phyloP scores from a whole-genome alignment of 2,329 filamentous ascomycete species.

The Cladosporium sphaerospermum region DNA sequence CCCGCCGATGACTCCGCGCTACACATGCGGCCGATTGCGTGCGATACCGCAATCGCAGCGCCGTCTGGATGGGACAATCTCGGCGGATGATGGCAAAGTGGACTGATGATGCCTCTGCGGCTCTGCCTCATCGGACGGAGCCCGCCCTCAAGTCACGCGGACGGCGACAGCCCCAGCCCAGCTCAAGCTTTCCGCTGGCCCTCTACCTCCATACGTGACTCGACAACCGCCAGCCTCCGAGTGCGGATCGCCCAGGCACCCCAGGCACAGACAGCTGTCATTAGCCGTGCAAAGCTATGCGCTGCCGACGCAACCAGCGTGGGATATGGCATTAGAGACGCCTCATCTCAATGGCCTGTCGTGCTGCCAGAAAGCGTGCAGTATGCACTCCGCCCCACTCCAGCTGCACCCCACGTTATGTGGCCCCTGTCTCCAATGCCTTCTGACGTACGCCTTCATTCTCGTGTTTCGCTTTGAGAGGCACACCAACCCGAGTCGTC shows the following conservation, averaged over 20 bases:
- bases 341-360: neutral
- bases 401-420: neutral
- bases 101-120: conserved; percentile 2
- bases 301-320: neutral
- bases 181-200: conserved; percentile 1
- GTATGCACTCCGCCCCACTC: neutral
- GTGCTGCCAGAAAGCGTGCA: neutral
- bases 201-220: conserved; percentile 1
- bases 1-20: neutral
- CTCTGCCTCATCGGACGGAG: conserved; percentile 7
- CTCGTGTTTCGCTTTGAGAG: neutral
- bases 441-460: neutral
- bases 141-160: conserved; percentile 10
- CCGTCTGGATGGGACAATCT: conserved; percentile 4
- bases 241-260: neutral
- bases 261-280: neutral
- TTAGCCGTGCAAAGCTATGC: neutral
- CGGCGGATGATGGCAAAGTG: conserved; percentile 1
- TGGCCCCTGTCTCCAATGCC: neutral
- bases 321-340: neutral
- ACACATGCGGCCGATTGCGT: neutral
- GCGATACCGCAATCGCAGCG: neutral
- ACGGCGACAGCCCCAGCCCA: neutral
- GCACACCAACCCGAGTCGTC: neutral
- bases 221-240: neutral